A percentile compares a stretch with the other conserved stretches of the same genome.
Conservation (phyloP, 2,329 filamentous ascomycete genomes). For the Balansia obtecta region DNA sequence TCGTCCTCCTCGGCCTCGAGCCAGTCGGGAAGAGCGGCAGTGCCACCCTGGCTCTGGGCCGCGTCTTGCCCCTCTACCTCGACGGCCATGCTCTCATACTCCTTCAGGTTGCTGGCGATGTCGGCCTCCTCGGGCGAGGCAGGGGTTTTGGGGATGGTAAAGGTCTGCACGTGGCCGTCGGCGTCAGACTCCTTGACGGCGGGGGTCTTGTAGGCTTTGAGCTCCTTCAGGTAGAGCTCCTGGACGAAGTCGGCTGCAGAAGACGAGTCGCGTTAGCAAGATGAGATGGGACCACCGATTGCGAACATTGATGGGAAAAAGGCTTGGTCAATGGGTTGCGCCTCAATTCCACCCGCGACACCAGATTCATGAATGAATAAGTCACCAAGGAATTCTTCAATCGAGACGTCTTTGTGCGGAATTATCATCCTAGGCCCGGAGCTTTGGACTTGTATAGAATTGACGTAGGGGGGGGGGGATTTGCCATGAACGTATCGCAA, state of each 20-base stretch:
- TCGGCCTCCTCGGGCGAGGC: slow-evolving; percentile 87
- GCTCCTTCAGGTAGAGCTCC: slow-evolving; percentile 92
- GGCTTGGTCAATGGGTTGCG: neutral
- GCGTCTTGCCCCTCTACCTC: slow-evolving; percentile 83
- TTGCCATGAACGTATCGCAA: neutral
- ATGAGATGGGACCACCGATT: neutral
- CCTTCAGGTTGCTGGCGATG: slow-evolving; percentile 80
- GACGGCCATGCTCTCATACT: slow-evolving; percentile 88
- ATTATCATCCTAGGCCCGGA: neutral
- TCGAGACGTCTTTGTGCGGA: neutral
- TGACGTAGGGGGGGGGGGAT: neutral
- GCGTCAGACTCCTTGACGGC: slow-evolving; percentile 75
- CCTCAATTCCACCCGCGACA: neutral
- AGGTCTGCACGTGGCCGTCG: slow-evolving; percentile 84
- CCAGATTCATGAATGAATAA: neutral
- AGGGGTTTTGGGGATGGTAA: slow-evolving; percentile 67
- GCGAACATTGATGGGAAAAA: neutral
- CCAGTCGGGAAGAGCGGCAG: slow-evolving; percentile 56
- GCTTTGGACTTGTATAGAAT: neutral
- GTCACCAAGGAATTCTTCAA: too few species aligned
- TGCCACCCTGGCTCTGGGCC: slow-evolving; percentile 41
- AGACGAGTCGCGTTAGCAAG: neutral
- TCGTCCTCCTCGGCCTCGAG: slow-evolving; percentile 67
- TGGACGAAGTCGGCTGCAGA: slow-evolving; percentile 83
- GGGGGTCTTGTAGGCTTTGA: slow-evolving; percentile 87